Conservation (phyloP, 2,329 filamentous ascomycete genomes). For the Verticillium alfalfae region DNA sequence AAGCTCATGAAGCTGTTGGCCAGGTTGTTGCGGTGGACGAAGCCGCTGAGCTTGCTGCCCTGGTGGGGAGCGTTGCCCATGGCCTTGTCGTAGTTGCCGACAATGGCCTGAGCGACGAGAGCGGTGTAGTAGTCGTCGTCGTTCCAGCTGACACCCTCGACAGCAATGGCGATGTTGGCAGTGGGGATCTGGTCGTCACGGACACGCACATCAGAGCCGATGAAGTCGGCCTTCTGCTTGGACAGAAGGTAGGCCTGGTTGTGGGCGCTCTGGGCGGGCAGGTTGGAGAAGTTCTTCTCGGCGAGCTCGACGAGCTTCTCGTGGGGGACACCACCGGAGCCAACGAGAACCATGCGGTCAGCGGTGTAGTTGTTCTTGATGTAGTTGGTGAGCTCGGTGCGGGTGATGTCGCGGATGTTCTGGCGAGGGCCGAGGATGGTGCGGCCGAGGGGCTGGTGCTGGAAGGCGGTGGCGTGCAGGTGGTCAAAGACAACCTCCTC, state of each 20-base stretch:
- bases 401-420: conserved; percentile 95
- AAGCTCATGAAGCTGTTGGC: conserved; percentile 99
- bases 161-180: conserved; percentile 95
- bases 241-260: conserved; percentile 70
- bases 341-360: conserved; percentile 98
- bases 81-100: conserved; percentile 99
- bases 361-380: conserved; percentile 99
- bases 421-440: conserved; percentile 96
- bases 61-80: conserved; percentile 97
- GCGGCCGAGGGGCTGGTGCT: conserved; percentile 90
- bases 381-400: conserved; percentile 86
- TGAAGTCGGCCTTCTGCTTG: conserved; percentile 88
- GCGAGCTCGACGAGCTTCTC: conserved; percentile 90
- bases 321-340: conserved; percentile 90
- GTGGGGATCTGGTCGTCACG: conserved; percentile 94
- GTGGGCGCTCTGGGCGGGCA: conserved; percentile 71
- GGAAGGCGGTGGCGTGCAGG: conserved; percentile 95
- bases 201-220: conserved; percentile 92
- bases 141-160: conserved; percentile 99
- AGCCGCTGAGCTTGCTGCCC: conserved; percentile 94
- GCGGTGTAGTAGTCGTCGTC: conserved; percentile 99
- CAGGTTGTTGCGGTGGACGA: conserved; percentile 89
- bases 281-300: conserved; percentile 85
- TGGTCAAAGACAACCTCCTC: conserved; percentile 99
- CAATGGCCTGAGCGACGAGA: conserved; percentile 94